A percentile compares a stretch with the other conserved stretches of the same genome.
Evolutionary conservation across 345 rosid species (phyloP).

Genomic region (Linum trigynum): DNA sequence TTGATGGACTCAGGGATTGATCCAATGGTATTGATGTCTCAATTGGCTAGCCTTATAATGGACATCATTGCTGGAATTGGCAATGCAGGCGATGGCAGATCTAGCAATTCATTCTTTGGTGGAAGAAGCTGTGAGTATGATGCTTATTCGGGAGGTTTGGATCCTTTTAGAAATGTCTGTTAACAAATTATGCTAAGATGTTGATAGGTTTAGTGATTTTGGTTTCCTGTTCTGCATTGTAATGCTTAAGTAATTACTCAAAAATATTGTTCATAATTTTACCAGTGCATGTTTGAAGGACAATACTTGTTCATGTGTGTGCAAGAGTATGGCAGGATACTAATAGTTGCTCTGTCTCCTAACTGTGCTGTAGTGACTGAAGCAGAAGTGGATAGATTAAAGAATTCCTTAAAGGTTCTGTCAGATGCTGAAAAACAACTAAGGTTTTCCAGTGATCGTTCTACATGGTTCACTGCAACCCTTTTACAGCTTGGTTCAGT

Average conservation of each 20-base stretch:
- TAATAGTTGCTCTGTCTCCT: neutral
- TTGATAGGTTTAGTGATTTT: neutral
- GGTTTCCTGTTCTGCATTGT: neutral
- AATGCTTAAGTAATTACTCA: neutral
- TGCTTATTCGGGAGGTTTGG: neutral
- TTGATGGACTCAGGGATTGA: conserved; percentile 91
- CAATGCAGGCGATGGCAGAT: conserved; percentile 39
- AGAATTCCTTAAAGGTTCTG: conserved; percentile 92
- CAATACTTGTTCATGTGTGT: neutral
- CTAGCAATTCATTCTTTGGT: conserved; percentile 40
- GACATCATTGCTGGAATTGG: conserved; percentile 91
- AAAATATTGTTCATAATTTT: neutral
- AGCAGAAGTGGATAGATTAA: conserved; percentile 70
- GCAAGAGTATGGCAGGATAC: neutral
- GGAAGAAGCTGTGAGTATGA: conserved; percentile 66
- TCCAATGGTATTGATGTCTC: conserved; percentile 94
- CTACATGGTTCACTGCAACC: conserved; percentile 96
- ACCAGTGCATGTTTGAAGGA: neutral
- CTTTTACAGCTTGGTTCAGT: conserved; percentile 85
- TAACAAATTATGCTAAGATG: neutral
- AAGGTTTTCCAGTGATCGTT: conserved; percentile 76
- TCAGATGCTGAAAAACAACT: conserved; percentile 94
- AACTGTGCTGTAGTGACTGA: conserved; percentile 54
- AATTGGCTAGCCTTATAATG: conserved; percentile 93
- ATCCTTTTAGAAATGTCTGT: neutral